Percentiles rank a stretch among this genome's conserved stretches.
These are phyloP conservation scores for Dissophora ornata DNA, from an alignment of 192 early-diverging fungal species.

Conservation along the genomic window DNA sequence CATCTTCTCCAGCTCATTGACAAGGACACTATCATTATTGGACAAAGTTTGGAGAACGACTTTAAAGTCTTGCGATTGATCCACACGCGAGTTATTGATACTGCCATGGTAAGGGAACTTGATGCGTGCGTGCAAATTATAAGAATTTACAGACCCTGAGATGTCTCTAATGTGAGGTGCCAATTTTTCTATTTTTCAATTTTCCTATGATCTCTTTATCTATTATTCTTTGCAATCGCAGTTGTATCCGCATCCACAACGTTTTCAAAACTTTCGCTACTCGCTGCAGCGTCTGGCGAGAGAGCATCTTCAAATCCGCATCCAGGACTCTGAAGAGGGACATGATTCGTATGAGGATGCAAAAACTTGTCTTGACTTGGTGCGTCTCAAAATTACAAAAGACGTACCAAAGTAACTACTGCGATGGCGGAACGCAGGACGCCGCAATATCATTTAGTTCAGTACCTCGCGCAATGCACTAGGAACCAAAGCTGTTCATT, in stretches of 20 bases:
- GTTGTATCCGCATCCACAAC: constrained; percentile 66
- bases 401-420: no score
- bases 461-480: no score
- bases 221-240: constrained; percentile 1
- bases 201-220: no score
- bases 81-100: constrained; percentile 56
- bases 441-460: no score
- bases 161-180: no score
- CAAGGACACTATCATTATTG: constrained; percentile 68
- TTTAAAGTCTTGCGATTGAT: constrained; percentile 49
- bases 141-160: no score
- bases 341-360: constrained; percentile 77
- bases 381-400: constrained; percentile 56
- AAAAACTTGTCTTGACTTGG: constrained; percentile 65
- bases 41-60: constrained; percentile 65
- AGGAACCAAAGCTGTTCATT: no score
- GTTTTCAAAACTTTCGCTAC: constrained; percentile 57
- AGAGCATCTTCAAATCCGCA: constrained; percentile 61
- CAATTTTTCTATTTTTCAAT: constrained; percentile 12
- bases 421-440: no score
- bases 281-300: constrained; percentile 62
- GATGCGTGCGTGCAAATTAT: no score
- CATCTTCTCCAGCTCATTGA: constrained; percentile 56
- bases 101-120: no score
- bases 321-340: constrained; percentile 63